phyloP scores from a whole-genome alignment of 2,329 filamentous ascomycete genomes.

The Dactylonectria macrodidyma region DNA sequence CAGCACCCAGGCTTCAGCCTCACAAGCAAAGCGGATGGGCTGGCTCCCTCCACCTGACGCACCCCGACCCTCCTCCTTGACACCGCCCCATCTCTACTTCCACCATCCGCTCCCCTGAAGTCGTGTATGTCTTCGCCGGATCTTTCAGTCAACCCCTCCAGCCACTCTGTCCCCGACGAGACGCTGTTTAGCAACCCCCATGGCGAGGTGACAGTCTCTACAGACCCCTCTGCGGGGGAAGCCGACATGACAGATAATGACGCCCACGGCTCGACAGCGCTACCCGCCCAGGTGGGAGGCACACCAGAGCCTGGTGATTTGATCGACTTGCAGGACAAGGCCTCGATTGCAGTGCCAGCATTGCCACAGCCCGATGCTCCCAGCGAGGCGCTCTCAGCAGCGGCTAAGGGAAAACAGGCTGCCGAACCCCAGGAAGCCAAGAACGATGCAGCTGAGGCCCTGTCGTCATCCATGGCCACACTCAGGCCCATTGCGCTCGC shows the following conservation, averaged over 20 bases:
- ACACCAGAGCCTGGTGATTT: constrained; percentile 32
- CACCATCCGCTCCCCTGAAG: constrained; percentile 27
- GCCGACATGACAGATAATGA: constrained; percentile 18
- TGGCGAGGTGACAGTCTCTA: constrained; percentile 47
- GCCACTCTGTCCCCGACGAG: constrained; percentile 48
- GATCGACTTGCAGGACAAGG: constrained; percentile 42
- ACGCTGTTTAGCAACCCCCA: constrained; percentile 47
- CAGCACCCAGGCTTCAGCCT: constrained; percentile 17
- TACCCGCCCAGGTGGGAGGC: constrained; percentile 6
- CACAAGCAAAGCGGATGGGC: constrained; percentile 43
- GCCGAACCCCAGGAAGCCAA: constrained; percentile 33
- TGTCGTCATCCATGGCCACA: constrained; percentile 65
- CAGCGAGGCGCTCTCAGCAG: constrained; percentile 30
- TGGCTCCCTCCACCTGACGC: constrained; percentile 34
- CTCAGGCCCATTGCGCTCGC: constrained; percentile 62
- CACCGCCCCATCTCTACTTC: constrained; percentile 9
- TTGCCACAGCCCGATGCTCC: constrained; percentile 20
- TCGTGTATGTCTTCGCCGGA: constrained; percentile 57
- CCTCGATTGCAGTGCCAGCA: constrained; percentile 15
- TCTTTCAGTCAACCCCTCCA: constrained; percentile 46
- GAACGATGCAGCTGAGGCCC: constrained; percentile 46
- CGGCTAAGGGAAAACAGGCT: constrained; percentile 46
- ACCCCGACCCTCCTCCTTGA: constrained; percentile 30
- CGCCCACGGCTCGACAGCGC: constrained; percentile 17
- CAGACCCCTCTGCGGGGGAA: constrained; percentile 36